Conservation (phyloP, 1,139 yeast genomes). For the Nakaseomyces kungkrabaensis region DNA sequence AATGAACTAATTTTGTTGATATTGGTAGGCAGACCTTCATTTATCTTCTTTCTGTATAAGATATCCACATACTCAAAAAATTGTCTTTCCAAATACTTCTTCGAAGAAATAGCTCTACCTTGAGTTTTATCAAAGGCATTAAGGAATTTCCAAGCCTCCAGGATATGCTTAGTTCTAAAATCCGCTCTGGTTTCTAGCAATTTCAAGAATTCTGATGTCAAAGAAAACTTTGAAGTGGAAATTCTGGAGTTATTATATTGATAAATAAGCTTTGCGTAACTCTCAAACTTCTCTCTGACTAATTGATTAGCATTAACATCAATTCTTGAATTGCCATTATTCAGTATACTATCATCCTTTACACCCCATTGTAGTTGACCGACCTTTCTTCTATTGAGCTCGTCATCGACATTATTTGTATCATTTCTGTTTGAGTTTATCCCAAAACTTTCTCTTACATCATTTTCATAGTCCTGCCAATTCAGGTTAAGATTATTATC, state of each 20-base stretch:
- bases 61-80: constrained; percentile 67
- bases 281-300: constrained; percentile 53
- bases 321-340: constrained; percentile 29
- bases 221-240: constrained; percentile 31
- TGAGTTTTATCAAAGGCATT: constrained; percentile 16
- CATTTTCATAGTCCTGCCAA: constrained; percentile 73
- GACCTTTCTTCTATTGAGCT: not conserved
- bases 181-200: constrained; percentile 34
- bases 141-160: constrained; percentile 56
- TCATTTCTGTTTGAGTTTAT: constrained; percentile 15
- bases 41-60: constrained; percentile 54
- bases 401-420: not conserved
- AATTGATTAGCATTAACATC: constrained; percentile 35
- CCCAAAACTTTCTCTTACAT: constrained; percentile 61
- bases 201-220: constrained; percentile 30
- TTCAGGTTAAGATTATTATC: constrained; percentile 66
- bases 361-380: constrained; percentile 25
- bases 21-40: constrained; percentile 60
- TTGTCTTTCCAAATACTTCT: constrained; percentile 56
- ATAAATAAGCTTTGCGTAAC: constrained; percentile 61
- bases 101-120: constrained; percentile 2
- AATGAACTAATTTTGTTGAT: constrained; percentile 63
- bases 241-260: constrained; percentile 63
- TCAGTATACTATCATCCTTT: constrained; percentile 23
- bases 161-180: constrained; percentile 50